Percentiles rank a stretch among this genome's conserved stretches.
Evolutionary conservation across 2,329 filamentous ascomycete genomes (phyloP).

Genomic region (Trichocomaceae sp.): DNA sequence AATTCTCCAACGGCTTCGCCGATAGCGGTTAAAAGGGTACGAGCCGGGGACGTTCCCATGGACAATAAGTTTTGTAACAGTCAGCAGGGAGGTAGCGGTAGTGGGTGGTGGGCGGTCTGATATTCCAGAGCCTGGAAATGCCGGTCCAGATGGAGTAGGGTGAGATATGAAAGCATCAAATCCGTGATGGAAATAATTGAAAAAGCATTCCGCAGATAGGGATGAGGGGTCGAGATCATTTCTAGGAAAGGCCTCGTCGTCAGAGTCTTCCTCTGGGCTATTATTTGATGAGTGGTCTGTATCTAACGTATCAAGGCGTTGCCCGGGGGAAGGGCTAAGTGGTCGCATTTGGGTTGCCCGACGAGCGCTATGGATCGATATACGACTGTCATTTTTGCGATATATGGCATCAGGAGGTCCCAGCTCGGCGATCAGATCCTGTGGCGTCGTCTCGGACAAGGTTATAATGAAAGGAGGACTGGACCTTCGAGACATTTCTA

Average conservation of each 20-base stretch:
- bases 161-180: constrained; percentile 90
- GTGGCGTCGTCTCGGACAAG: constrained; percentile 80
- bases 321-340: constrained; percentile 30
- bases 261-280: constrained; percentile 62
- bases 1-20: constrained; percentile 81
- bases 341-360: constrained; percentile 27
- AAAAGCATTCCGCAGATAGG: constrained; percentile 62
- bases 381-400: constrained; percentile 78
- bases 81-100: constrained; percentile 53
- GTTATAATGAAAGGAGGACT: constrained; percentile 62
- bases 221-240: constrained; percentile 55
- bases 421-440: constrained; percentile 83
- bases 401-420: constrained; percentile 93
- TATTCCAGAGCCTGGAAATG: constrained; percentile 49
- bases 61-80: constrained; percentile 84
- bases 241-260: constrained; percentile 49
- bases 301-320: constrained; percentile 48
- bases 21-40: constrained; percentile 92
- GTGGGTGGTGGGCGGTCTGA: constrained; percentile 25
- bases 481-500: constrained; percentile 71
- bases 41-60: constrained; percentile 94
- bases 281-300: constrained; percentile 70
- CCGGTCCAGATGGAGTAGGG: constrained; percentile 58
- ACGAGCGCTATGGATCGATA: constrained; percentile 64
- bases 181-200: constrained; percentile 94